Evolutionary conservation across 2,329 filamentous ascomycete species (phyloP).

Genomic region (Pseudocercospora eumusae): DNA sequence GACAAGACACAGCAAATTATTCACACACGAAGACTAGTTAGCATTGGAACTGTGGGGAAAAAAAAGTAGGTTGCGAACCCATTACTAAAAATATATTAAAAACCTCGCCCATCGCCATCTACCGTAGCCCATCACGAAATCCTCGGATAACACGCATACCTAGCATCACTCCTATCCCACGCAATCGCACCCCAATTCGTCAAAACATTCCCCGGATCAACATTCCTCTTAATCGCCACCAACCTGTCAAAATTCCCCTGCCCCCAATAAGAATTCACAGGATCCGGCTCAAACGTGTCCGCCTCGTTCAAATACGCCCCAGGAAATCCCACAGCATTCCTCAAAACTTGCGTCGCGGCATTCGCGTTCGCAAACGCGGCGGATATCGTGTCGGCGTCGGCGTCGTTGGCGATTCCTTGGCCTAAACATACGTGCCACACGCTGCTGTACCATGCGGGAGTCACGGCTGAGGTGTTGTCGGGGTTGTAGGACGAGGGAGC

Average conservation of each 20-base stretch:
- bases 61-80: no score
- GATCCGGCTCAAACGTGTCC: conserved; percentile 24
- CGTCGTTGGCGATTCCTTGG: conserved; percentile 19
- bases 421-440: conserved; percentile 24
- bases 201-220: conserved; percentile 28
- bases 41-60: no score
- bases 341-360: conserved; percentile 18
- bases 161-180: conserved; percentile 22
- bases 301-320: conserved; percentile 30
- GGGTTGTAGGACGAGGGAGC: conserved; percentile 21
- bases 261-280: conserved; percentile 23
- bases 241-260: conserved; percentile 23
- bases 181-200: conserved; percentile 28
- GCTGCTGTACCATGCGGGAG: conserved; percentile 24
- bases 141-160: conserved; percentile 26
- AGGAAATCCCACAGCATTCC: neutral
- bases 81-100: no score
- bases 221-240: conserved; percentile 21
- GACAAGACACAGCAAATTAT: neutral
- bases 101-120: neutral
- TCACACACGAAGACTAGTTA: no score
- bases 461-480: conserved; percentile 25
- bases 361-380: conserved; percentile 21
- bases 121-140: neutral
- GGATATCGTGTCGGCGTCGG: conserved; percentile 9